Conservation (phyloP, 805 yeast genomes). For the Metschnikowia arizonensis region DNA sequence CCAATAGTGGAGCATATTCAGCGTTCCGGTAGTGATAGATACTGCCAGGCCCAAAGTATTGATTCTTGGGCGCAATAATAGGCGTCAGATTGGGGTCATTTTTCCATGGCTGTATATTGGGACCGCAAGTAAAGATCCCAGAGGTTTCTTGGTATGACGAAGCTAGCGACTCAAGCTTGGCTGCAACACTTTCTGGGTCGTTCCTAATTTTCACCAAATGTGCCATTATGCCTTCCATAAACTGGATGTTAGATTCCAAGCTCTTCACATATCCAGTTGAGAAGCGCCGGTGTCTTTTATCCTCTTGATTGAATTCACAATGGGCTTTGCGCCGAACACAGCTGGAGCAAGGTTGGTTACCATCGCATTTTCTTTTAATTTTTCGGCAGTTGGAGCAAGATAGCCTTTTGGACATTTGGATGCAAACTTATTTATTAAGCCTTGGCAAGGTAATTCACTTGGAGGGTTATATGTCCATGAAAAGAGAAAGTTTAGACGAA, state of each 20-base stretch:
- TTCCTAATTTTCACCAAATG: slow-evolving; percentile 14
- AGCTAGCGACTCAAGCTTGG: slow-evolving; percentile 14
- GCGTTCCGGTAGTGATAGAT: slow-evolving; percentile 12
- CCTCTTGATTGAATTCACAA: slow-evolving; percentile 17
- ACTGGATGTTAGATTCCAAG: slow-evolving; percentile 18
- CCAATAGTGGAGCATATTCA: neutral
- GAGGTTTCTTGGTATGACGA: slow-evolving; percentile 8
- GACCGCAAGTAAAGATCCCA: slow-evolving; percentile 3
- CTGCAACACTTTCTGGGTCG: slow-evolving; percentile 14
- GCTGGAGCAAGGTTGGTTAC: slow-evolving; percentile 17
- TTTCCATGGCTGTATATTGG: slow-evolving; percentile 8
- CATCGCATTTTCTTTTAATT: slow-evolving; percentile 19
- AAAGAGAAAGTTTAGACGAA: neutral
- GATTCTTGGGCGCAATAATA: slow-evolving; percentile 9
- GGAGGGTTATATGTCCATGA: too few relatives aligned
- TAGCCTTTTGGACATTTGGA: slow-evolving; percentile 9
- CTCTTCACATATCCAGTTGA: slow-evolving; percentile 18
- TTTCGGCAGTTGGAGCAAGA: slow-evolving; percentile 19
- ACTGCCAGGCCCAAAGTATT: slow-evolving; percentile 19
- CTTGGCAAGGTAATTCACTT: too few relatives aligned
- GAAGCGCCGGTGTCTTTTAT: slow-evolving; percentile 16
- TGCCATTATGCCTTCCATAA: slow-evolving; percentile 13
- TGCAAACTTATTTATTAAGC: neutral
- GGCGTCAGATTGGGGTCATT: slow-evolving; percentile 6
- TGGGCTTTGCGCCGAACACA: slow-evolving; percentile 11